phyloP scores from a whole-genome alignment of 306 rosid species.

The Acacia confusa region DNA sequence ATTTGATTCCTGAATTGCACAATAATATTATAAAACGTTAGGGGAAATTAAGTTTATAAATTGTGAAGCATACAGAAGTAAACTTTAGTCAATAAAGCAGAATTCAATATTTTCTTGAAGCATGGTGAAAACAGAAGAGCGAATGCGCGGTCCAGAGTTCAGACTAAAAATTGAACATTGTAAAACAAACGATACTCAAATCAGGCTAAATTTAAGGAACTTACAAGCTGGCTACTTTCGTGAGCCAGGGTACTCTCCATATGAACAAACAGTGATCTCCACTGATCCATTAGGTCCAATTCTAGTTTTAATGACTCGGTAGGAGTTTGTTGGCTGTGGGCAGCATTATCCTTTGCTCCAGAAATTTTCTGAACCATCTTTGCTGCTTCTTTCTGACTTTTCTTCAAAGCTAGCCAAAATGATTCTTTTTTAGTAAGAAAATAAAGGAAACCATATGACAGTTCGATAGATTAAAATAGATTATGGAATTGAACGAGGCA shows the following conservation, averaged over 20 bases:
- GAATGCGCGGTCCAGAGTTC: not conserved
- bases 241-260: constrained; percentile 63
- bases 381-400: constrained; percentile 80
- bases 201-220: constrained; percentile 36
- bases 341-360: constrained; percentile 46
- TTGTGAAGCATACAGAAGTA: not conserved
- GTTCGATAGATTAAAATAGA: not conserved
- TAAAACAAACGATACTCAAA: not conserved
- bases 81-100: constrained; percentile 13
- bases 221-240: constrained; percentile 76
- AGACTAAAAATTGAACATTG: constrained; percentile 1
- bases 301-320: constrained; percentile 52
- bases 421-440: not conserved
- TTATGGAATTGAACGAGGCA: not conserved
- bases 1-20: constrained; percentile 60
- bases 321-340: constrained; percentile 35
- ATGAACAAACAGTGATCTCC: constrained; percentile 79
- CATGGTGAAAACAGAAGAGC: not conserved
- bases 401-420: constrained; percentile 58
- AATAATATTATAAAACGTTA: constrained; percentile 13
- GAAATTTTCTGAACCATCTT: constrained; percentile 56
- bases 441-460: not conserved
- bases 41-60: not conserved
- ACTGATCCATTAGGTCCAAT: constrained; percentile 64
- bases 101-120: not conserved